phyloP scores from a whole-genome alignment of 192 early-diverging fungal genomes.

The Funneliformis geosporum region DNA sequence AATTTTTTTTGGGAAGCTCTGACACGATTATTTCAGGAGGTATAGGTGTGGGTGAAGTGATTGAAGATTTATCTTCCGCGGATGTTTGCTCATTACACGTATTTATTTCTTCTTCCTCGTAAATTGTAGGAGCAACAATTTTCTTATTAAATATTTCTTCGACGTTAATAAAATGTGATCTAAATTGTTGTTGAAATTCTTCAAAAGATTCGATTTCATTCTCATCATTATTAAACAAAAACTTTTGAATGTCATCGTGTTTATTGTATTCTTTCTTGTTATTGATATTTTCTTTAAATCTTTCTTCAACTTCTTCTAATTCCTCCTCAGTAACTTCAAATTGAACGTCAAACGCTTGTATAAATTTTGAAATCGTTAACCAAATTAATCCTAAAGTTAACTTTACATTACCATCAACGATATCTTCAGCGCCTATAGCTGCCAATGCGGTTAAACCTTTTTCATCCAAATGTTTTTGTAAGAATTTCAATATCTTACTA shows the following conservation, averaged over 20 bases:
- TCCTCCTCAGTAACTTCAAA: conserved; percentile 19
- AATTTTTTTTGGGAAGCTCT: neutral
- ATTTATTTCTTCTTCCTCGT: neutral
- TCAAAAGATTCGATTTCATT: neutral
- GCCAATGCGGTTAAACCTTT: conserved; percentile 22
- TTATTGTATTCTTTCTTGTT: neutral
- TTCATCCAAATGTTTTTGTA: conserved; percentile 16
- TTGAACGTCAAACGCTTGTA: neutral
- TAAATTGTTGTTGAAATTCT: neutral
- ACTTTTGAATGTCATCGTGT: neutral
- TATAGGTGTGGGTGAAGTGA: neutral
- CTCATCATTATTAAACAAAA: neutral
- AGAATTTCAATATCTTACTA: conserved; percentile 20
- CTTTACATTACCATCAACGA: conserved; percentile 32
- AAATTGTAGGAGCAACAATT: neutral
- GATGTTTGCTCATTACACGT: neutral
- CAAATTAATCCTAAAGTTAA: conserved; percentile 32
- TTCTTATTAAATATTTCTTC: neutral
- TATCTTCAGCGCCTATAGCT: conserved; percentile 30
- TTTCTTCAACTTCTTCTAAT: neutral
- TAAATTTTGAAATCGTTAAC: conserved; percentile 25
- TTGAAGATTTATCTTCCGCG: neutral
- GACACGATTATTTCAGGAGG: neutral
- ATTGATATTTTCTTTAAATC: neutral
- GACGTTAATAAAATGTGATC: neutral